Conservation (phyloP, 1,284 basidiomycete genomes). For the Sporisorium exsertum region DNA sequence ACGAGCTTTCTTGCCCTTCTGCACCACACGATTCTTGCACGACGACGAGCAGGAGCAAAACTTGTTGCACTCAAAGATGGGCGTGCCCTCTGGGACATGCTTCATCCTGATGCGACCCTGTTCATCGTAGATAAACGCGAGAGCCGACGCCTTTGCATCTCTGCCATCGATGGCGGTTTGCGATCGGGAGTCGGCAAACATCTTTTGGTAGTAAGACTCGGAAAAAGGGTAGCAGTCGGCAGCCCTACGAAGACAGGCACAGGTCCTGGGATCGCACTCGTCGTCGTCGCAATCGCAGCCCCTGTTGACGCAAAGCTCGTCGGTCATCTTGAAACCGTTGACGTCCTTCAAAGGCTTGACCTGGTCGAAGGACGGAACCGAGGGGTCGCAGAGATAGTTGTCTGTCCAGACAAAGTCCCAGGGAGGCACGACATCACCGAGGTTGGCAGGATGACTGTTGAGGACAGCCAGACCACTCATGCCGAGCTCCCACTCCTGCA, state of each 20-base stretch:
- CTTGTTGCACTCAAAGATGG: slow-evolving; percentile 88
- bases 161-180: not conserved
- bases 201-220: slow-evolving; percentile 12
- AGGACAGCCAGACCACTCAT: slow-evolving; percentile 24
- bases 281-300: slow-evolving; percentile 54
- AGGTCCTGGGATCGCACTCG: slow-evolving; percentile 49
- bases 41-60: slow-evolving; percentile 81
- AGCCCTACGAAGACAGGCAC: slow-evolving; percentile 43
- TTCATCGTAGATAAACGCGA: slow-evolving; percentile 42
- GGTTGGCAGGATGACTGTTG: slow-evolving; percentile 8
- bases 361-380: slow-evolving; percentile 13
- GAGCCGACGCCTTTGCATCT: not conserved
- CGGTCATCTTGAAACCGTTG: slow-evolving; percentile 36
- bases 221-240: slow-evolving; percentile 25
- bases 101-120: slow-evolving; percentile 24
- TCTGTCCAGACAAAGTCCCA: slow-evolving; percentile 56
- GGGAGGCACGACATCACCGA: slow-evolving; percentile 51
- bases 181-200: slow-evolving; percentile 11
- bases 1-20: slow-evolving; percentile 76
- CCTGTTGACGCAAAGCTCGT: slow-evolving; percentile 23
- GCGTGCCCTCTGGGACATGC: slow-evolving; percentile 66
- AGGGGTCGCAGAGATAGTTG: slow-evolving; percentile 39
- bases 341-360: slow-evolving; percentile 7
- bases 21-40: slow-evolving; percentile 86
- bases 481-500: slow-evolving; percentile 37